These are phyloP conservation scores for Leccinum subspadiceum DNA, from an alignment of 1,284 basidiomycete species.

Conservation along the genomic window DNA sequence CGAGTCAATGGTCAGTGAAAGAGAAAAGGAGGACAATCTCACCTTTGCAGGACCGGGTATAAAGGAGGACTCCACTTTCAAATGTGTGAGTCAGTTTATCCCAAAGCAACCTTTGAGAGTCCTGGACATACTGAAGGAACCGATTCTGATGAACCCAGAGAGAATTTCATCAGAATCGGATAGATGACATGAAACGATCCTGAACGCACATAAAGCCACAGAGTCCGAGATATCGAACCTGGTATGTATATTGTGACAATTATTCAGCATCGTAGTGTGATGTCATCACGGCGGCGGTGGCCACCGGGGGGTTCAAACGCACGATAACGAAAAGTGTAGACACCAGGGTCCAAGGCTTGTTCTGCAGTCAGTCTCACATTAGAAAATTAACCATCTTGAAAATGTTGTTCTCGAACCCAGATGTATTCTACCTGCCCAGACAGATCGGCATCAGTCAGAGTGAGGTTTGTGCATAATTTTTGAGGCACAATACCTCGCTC, in stretches of 20 bases:
- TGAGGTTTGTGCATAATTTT: neutral
- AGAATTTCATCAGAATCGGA: neutral
- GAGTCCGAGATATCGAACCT: neutral
- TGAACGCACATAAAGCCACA: neutral
- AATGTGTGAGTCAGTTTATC: neutral
- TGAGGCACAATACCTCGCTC: neutral
- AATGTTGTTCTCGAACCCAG: neutral
- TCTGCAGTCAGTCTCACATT: neutral
- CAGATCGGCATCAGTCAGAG: too few relatives aligned
- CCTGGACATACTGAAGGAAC: neutral
- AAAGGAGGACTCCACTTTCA: neutral
- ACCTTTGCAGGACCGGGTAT: neutral
- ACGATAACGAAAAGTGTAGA: neutral
- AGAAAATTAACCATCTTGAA: neutral
- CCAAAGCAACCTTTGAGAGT: neutral
- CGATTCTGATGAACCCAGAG: neutral
- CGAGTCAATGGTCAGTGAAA: neutral
- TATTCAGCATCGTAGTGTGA: neutral
- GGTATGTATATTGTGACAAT: neutral
- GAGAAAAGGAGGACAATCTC: neutral
- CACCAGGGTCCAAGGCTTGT: neutral
- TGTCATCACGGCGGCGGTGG: neutral
- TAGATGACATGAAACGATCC: neutral
- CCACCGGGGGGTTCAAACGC: neutral
- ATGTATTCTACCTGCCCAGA: neutral